Evolutionary conservation across 371 early-diverging fungal species (phyloP).

Genomic region (Conidiobolus coronatus): DNA sequence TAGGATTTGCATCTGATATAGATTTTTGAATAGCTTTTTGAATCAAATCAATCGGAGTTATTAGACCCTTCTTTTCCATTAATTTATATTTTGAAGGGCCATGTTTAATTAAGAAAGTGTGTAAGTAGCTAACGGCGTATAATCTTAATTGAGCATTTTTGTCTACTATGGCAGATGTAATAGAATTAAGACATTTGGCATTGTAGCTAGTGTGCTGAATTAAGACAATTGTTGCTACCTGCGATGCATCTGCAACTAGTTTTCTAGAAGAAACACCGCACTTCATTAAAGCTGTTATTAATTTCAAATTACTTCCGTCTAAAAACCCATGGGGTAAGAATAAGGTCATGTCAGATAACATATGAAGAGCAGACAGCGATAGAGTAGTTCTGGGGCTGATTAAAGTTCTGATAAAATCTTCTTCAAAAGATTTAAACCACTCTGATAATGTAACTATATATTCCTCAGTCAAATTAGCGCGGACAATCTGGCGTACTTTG

Average conservation of each 20-base stretch:
- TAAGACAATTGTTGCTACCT: neutral
- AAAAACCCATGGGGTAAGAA: neutral
- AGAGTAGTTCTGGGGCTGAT: conserved; percentile 1
- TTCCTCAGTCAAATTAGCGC: neutral
- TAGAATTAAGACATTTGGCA: neutral
- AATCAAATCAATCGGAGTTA: neutral
- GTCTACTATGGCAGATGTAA: neutral
- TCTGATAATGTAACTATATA: neutral
- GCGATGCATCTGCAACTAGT: neutral
- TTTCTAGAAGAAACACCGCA: conserved; percentile 3
- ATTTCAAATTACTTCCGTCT: neutral
- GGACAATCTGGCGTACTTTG: neutral
- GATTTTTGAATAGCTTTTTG: neutral
- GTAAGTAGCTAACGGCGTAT: neutral
- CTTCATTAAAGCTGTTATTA: conserved; percentile 1
- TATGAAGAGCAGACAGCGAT: neutral
- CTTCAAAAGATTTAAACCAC: conserved; percentile 1
- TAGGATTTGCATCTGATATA: conserved; percentile 2
- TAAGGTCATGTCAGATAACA: neutral
- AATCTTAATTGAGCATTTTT: neutral
- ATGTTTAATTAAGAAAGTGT: neutral
- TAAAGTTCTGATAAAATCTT: neutral
- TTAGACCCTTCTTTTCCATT: conserved; percentile 1
- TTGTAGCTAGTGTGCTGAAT: neutral
- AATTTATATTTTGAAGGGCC: neutral